Conservation (phyloP, 2,329 filamentous ascomycete genomes). For the Trichoderma pleuroti region DNA sequence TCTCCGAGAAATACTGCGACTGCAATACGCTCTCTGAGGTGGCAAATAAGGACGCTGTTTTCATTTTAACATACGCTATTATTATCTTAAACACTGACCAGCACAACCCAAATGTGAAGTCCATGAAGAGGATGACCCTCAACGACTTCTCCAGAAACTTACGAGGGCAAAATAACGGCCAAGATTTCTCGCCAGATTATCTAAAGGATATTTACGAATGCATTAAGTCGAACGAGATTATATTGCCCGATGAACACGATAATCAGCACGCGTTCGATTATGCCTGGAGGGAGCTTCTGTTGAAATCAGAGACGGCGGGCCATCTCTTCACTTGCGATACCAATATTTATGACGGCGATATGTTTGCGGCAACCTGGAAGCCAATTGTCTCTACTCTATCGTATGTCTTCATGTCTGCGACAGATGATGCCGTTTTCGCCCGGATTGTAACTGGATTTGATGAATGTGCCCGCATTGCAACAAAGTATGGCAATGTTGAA, state of each 20-base stretch:
- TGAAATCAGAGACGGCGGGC: constrained; percentile 76
- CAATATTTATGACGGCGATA: constrained; percentile 93
- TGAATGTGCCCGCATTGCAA: constrained; percentile 90
- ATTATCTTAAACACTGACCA: constrained; percentile 98
- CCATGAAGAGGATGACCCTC: constrained; percentile 76
- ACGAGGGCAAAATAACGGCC: constrained; percentile 80
- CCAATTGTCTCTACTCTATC: constrained; percentile 92
- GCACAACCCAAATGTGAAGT: constrained; percentile 86
- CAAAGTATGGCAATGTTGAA: constrained; percentile 76
- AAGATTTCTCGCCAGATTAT: constrained; percentile 81
- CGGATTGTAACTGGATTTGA: constrained; percentile 93
- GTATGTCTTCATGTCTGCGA: constrained; percentile 98
- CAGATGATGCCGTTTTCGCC: constrained; percentile 91
- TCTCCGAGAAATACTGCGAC: constrained; percentile 79
- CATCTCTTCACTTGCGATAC: constrained; percentile 78
- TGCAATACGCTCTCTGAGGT: constrained; percentile 69
- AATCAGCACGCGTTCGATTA: constrained; percentile 96
- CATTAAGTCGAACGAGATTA: constrained; percentile 91
- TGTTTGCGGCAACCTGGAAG: constrained; percentile 95
- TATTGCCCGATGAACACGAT: constrained; percentile 93
- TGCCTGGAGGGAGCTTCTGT: constrained; percentile 89
- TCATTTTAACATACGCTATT: constrained; percentile 89
- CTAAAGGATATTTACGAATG: constrained; percentile 84
- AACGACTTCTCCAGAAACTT: constrained; percentile 83
- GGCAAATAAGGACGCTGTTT: constrained; percentile 81